Base-by-base conservation (phyloP, 2,329 filamentous ascomycete species). In the Trichoderma breve region DNA sequence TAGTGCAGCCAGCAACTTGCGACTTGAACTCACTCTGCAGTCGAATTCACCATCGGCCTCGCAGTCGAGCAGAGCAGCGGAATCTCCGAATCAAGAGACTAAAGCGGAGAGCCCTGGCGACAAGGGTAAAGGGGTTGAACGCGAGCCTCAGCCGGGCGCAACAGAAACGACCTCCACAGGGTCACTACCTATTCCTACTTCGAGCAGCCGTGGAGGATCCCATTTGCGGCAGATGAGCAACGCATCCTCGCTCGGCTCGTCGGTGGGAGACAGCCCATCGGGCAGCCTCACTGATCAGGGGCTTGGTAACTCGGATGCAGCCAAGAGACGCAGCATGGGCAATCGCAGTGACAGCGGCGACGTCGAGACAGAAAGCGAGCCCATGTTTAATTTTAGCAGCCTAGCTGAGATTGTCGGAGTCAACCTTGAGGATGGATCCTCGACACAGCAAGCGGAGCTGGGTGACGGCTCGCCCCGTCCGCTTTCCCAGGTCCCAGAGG, bases 371-470 rank as follows among this genome's bases (percentile, higher is more conserved):
- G 84, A 86, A 15, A 74, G 84, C 70, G 95, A 98, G 78, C 89
- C 94, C 3, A 90, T 97, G 88, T 96, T 97, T 82, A 98, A 97
- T 80, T 98, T 98, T 79, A 87, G 90, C 71, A 97, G 94, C 76
- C 83, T 98, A 26, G 93, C 93, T 2, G 93, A 93, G 73, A 93
- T 97, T 80, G 93, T 98, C 34, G 93, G 91, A 0, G 89, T 89
- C 8, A 85, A 88, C 61, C 82, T 89, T 39, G 87, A 89, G 57
- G 80, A 85, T 51, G 84, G 75, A 8, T 73, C 84, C 1, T 78
- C 78, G 70, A 58, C 74, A 69, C 74, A 79, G 58, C 77, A 81
- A 51, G 75, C 76, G 0, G 77, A 79, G 15, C 73, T 76, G 12
- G 72, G 73, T 12, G 70, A 75, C 5, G 53, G 74, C 2, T 26